These are phyloP conservation scores for Cyclotella cryptica DNA, from an alignment of 108 stramenopile genomes.

Conservation along the genomic window DNA sequence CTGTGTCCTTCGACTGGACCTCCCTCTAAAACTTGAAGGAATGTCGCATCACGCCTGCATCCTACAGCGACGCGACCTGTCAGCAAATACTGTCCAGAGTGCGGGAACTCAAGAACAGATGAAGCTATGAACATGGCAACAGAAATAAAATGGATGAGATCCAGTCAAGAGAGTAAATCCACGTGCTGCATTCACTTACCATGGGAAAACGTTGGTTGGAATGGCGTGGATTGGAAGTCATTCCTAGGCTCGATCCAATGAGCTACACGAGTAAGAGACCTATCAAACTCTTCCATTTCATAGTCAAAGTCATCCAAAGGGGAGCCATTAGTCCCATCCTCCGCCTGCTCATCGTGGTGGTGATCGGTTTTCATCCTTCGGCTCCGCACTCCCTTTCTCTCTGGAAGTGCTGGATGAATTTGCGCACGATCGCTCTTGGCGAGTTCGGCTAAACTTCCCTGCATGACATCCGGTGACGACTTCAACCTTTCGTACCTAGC, in stretches of 20 bases:
- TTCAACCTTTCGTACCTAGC: constrained; percentile 47
- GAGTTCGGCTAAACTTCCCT: neutral
- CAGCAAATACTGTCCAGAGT: constrained; percentile 45
- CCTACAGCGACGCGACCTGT: constrained; percentile 52
- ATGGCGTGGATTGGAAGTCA: constrained; percentile 48
- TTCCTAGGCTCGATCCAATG: constrained; percentile 51
- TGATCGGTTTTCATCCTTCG: constrained; percentile 3
- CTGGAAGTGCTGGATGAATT: neutral
- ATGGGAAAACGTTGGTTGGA: constrained; percentile 44
- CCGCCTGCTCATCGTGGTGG: neutral
- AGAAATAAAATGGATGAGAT: too few relatives aligned
- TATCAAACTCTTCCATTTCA: constrained; percentile 46
- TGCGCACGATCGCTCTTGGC: constrained; percentile 11
- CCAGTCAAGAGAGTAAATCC: neutral
- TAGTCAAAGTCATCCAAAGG: constrained; percentile 17
- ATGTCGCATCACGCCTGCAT: constrained; percentile 49
- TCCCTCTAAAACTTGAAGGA: constrained; percentile 46
- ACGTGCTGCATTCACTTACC: neutral
- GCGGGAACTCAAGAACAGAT: constrained; percentile 48
- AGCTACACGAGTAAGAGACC: constrained; percentile 42
- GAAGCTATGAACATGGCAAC: neutral
- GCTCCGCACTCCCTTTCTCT: neutral
- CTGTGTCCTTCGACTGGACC: constrained; percentile 53
- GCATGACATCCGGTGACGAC: constrained; percentile 26
- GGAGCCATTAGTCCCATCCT: constrained; percentile 23